These are phyloP conservation scores for Aphanomyces euteiches DNA, from an alignment of 352 stramenopile species.

Conservation along the genomic window DNA sequence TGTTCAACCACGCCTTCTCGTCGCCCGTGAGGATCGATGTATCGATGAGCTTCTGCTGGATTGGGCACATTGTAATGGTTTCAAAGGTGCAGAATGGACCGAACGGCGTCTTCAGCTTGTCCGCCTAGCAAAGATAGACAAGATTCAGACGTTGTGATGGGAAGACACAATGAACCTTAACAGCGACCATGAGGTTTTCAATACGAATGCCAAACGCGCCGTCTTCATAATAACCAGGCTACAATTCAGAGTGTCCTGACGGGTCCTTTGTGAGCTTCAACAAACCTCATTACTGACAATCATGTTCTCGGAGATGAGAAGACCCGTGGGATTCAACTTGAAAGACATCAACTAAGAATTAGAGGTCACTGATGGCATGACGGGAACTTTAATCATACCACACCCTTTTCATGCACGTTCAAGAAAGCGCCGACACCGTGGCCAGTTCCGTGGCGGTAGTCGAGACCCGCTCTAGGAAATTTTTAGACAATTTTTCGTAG, in stretches of 20 bases:
- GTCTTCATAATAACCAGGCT: conserved; percentile 98
- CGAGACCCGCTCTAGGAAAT: conserved; percentile 61
- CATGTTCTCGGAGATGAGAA: conserved; percentile 93
- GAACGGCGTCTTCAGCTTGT: conserved; percentile 58
- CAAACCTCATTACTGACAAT: conserved; percentile 92
- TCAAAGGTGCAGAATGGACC: conserved; percentile 95
- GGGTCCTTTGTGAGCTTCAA: background rate
- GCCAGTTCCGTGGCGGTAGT: conserved; percentile 97
- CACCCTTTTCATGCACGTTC: conserved; percentile 95
- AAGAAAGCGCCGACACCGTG: conserved; percentile 96
- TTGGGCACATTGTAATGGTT: conserved; percentile 97
- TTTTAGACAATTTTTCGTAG: background rate
- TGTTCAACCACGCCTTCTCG: conserved; percentile 95
- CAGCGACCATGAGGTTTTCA: conserved; percentile 96
- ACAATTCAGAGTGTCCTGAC: background rate
- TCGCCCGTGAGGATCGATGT: conserved; percentile 80
- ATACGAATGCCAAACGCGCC: conserved; percentile 98
- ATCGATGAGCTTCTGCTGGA: conserved; percentile 97
- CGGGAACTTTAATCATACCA: conserved; percentile 38
- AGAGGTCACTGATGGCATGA: conserved; percentile 8
- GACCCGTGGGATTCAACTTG: conserved; percentile 69
- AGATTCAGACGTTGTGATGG: conserved; percentile 3
- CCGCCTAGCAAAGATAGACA: conserved; percentile 33
- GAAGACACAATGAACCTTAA: conserved; percentile 65
- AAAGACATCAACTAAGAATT: conserved; percentile 69